Conservation (phyloP, 257 asterid genomes). For the Primulina tabacum region DNA sequence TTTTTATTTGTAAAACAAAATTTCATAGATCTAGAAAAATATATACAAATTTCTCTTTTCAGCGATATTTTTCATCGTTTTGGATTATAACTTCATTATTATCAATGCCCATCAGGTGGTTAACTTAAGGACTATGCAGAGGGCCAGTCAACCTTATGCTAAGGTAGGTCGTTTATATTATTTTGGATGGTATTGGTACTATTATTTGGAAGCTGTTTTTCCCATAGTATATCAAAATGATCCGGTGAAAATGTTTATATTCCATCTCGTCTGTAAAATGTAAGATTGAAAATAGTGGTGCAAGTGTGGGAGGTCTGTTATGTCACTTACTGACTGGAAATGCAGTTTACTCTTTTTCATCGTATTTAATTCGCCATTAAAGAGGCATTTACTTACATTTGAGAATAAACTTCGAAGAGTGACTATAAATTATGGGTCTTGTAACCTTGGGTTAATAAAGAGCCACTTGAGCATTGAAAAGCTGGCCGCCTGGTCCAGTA, state of each 20-base stretch:
- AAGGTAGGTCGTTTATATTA: constrained; percentile 34
- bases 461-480: neutral
- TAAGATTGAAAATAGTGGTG: neutral
- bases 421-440: neutral
- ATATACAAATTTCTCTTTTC: neutral
- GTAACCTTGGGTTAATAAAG: neutral
- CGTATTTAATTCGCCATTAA: neutral
- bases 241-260: neutral
- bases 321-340: neutral
- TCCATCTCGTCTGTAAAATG: neutral
- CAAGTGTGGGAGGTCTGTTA: neutral
- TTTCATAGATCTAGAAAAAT: neutral
- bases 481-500: neutral
- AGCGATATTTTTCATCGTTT: neutral
- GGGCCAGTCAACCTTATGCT: constrained; percentile 52
- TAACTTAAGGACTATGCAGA: constrained; percentile 52
- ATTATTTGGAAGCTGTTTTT: neutral
- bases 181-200: neutral
- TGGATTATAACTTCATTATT: constrained; percentile 15
- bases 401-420: neutral
- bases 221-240: neutral
- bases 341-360: neutral
- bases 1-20: too few species aligned
- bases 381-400: neutral
- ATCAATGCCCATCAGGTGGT: constrained; percentile 38